A percentile compares a stretch with the other conserved stretches of the same genome.
phyloP scores from a whole-genome alignment of 495 filamentous ascomycete species.

The Lasiosphaeria ovina region DNA sequence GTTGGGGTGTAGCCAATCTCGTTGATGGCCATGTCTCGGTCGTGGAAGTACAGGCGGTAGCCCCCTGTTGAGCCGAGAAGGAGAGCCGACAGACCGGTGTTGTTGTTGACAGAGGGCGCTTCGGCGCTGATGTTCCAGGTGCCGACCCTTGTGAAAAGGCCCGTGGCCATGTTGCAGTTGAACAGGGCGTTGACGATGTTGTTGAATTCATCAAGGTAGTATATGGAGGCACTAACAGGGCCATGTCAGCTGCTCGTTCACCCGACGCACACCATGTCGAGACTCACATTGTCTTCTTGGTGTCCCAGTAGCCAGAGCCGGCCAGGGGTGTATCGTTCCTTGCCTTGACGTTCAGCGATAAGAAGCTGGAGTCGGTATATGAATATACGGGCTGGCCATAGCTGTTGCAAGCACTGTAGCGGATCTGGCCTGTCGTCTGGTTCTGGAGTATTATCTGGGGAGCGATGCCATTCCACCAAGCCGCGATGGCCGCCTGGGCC shows the following conservation, averaged over 20 bases:
- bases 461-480: constrained; percentile 32
- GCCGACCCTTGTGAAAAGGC: constrained; percentile 23
- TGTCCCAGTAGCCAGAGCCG: constrained; percentile 32
- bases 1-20: constrained; percentile 27
- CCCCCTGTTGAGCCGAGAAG: constrained; percentile 29
- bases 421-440: constrained; percentile 30
- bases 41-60: constrained; percentile 39
- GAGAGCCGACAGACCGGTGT: constrained; percentile 30
- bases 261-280: neutral
- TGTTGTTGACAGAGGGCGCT: constrained; percentile 20
- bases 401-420: constrained; percentile 37
- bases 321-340: constrained; percentile 36
- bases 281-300: constrained; percentile 22
- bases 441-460: constrained; percentile 39
- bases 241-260: constrained; percentile 1
- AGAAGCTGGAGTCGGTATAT: constrained; percentile 18
- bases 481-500: constrained; percentile 26
- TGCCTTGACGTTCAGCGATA: constrained; percentile 23
- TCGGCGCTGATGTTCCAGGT: constrained; percentile 25
- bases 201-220: constrained; percentile 25
- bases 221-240: constrained; percentile 30
- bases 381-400: constrained; percentile 28
- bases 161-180: constrained; percentile 35
- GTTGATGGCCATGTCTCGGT: constrained; percentile 27
- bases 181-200: constrained; percentile 28